Evolutionary conservation across 2,329 filamentous ascomycete species (phyloP).

Genomic region (Penicillium concentricum): DNA sequence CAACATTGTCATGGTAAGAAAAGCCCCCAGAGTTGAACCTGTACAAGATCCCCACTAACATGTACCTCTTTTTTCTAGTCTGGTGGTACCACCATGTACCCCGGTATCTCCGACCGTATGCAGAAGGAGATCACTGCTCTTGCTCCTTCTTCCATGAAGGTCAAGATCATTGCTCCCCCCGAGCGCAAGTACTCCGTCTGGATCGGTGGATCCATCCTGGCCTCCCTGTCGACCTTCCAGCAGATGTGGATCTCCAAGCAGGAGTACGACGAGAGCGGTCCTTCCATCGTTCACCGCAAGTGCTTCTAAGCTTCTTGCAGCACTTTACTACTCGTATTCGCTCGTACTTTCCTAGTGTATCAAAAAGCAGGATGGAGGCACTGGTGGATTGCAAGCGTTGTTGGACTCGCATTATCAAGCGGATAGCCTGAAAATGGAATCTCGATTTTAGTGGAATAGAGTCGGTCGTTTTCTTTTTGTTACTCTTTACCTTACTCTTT

Average conservation of each 20-base stretch:
- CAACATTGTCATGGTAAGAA: slow-evolving; percentile 99
- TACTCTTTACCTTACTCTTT: slow-evolving; percentile 18
- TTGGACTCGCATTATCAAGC: slow-evolving; percentile 42
- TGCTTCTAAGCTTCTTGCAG: slow-evolving; percentile 78
- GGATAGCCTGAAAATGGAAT: slow-evolving; percentile 42
- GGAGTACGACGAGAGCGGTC: slow-evolving; percentile 99
- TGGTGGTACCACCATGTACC: slow-evolving; percentile 99
- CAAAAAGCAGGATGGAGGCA: slow-evolving; percentile 42
- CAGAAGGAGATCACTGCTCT: slow-evolving; percentile 99
- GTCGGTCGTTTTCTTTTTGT: slow-evolving; percentile 31
- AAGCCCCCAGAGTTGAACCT: background rate
- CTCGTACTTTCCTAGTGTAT: slow-evolving; percentile 44
- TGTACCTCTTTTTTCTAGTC: slow-evolving; percentile 60
- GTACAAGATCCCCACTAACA: background rate
- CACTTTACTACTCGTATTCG: slow-evolving; percentile 36
- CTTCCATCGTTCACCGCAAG: slow-evolving; percentile 99
- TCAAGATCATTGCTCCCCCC: slow-evolving; percentile 99
- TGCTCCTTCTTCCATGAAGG: slow-evolving; percentile 99
- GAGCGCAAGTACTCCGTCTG: slow-evolving; percentile 99
- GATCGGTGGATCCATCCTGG: slow-evolving; percentile 99
- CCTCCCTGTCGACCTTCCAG: slow-evolving; percentile 99
- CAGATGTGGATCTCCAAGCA: slow-evolving; percentile 99
- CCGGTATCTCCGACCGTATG: slow-evolving; percentile 99
- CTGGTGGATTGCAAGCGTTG: slow-evolving; percentile 38
- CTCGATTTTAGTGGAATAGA: slow-evolving; percentile 44